Base-by-base conservation (phyloP, 2,329 filamentous ascomycete genomes). In the Ustulina deusta region DNA sequence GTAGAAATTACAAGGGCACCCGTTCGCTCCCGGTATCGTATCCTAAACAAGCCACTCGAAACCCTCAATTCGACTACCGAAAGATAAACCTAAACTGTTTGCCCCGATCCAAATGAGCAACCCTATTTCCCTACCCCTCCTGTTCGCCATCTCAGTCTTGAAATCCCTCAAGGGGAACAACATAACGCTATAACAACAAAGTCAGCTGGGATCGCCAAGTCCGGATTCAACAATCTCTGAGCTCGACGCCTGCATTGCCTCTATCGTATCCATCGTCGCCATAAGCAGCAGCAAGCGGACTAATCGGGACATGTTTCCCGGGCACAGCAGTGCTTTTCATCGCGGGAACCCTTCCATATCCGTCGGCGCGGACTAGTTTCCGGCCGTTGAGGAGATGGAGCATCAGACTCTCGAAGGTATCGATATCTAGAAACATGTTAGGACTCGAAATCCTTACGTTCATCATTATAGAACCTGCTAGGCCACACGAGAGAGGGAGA, bases 201-300 rank as follows among this genome's bases (percentile, higher is more conserved):
- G 74, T 90, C 88, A 42, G 90, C 85, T 3, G 89, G 88, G 51
- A 91, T 86, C 6, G 87, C 90, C 57, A 90, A 63, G 27, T 89
- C 86, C 71, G 89, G 87, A 34, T 87, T 79, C 36, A 91, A 84
- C 65, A 91, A 71, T 71, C 82, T 79, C 75, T 85, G 69, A 91
- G 75, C 78, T 89, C 79, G 32, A 91, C 71, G 0, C 89, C 89
- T 76, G 0, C 89, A 89, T 76, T 90, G 86, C 73, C 84, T 81
- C n/a, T n/a, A n/a, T n/a, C 25, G 85, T 89, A 75, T 91, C 89
- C 89, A 91, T 91, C 0, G 89, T 91, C 2, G 91, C 86, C 89
- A 91, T 91, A 27, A 91, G 66, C 67, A 91, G 77, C 51, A 87
- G 87, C 75, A 88, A 81, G 69, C n/a, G 74, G 73, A 0, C 80